Base-by-base conservation (phyloP, 495 filamentous ascomycete species). In the Podospora bellae-mahoneyi region DNA sequence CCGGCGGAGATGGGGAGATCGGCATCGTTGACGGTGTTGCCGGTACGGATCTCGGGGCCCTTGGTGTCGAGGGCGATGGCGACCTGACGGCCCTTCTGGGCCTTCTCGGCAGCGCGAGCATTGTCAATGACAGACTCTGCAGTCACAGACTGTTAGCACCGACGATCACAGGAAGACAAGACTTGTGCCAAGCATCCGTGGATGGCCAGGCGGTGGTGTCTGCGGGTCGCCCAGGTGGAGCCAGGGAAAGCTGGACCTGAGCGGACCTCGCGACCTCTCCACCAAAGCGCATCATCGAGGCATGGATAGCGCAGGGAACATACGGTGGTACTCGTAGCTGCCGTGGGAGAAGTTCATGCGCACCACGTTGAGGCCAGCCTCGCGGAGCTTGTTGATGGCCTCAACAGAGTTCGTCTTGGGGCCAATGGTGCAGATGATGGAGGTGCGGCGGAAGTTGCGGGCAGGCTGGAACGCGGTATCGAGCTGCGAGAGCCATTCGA, bases 311-410 rank as follows among this genome's bases (percentile, higher is more conserved):
- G 6, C 28, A 34, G 39, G 48, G 27, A 61, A 77, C 75, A 54
- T 76, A 77, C 75, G 70, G 73, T 77, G 74, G 64, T 74, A 74
- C 81, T 96, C 94, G 80, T 99, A 93, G 72, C 91, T 91, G 73
- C 95, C 95, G 80, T 99, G 95, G 71, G 94, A 97, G 80, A 98
- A 99, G 88, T 99, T 99, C 93, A 97, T 80, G 79, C 95, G 96
- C 70, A 97, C 95, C 69, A 99, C 93, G 80, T 97, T 97, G 70
- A 97, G 88, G 79, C 95, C 95, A 70, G 88, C 89, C 73, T 83
- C 88, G 77, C 94, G 92, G 73, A 99, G 90, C 78, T 89, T 83
- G 79, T 97, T 97, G 82, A 99, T 96, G 77, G 91, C 93, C 84
- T 97, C 91, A 59, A 92, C 90, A 58, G 93, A 96, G 85, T 99